Conservation (phyloP, 192 early-diverging fungal species). For the Anaeromyces robustus region DNA sequence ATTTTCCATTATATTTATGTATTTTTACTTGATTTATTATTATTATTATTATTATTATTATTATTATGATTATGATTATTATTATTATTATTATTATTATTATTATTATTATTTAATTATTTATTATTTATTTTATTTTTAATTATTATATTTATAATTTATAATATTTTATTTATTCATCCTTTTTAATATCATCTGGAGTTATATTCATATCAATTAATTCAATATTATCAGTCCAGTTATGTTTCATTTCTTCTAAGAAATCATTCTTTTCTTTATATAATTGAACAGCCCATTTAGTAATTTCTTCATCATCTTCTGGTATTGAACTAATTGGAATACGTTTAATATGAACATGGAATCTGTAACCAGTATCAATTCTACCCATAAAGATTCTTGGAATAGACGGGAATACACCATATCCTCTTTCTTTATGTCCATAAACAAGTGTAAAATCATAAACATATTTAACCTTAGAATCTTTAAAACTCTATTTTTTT, state of each 20-base stretch:
- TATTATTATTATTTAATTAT: too few species aligned
- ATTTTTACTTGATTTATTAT: too few species aligned
- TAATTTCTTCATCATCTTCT: conserved; percentile 1
- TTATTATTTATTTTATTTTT: too few species aligned
- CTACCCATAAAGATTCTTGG: not conserved
- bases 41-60: too few species aligned
- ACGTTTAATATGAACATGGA: conserved; percentile 7
- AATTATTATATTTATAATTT: too few species aligned
- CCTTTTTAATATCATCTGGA: not conserved
- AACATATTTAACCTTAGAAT: not conserved
- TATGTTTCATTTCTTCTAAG: conserved; percentile 3
- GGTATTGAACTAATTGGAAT: conserved; percentile 2
- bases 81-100: too few species aligned
- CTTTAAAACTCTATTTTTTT: not conserved
- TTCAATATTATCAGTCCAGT: not conserved
- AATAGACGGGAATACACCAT: not conserved
- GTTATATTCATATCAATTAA: not conserved
- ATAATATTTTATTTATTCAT: not conserved
- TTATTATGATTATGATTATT: too few species aligned
- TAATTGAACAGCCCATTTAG: conserved; percentile 3
- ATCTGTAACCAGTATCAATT: conserved; percentile 1
- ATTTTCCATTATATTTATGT: too few species aligned
- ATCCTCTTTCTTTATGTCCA: not conserved
- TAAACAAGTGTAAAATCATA: not conserved
- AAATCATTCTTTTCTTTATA: conserved; percentile 5